Evolutionary conservation across 139 green algal genomes (phyloP), one percentile per base, ranked within the genome.

Genomic region (Chlamydomonas sp.): DNA sequence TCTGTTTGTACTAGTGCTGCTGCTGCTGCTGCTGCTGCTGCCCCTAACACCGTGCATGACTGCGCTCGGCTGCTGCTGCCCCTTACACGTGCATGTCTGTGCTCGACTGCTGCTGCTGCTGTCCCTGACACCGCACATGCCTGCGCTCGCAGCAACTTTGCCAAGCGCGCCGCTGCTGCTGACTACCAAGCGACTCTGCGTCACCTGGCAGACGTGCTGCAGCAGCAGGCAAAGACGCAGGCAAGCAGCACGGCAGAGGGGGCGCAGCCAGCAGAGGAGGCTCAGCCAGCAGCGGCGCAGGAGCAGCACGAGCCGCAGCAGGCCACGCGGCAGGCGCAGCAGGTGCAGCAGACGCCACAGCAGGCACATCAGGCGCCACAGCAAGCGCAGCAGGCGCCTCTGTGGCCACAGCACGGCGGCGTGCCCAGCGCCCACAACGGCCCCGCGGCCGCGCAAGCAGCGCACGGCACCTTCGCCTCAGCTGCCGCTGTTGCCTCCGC

Each of bases 141-240:
- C 43, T 16, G 13, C 13, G 2, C 34, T 24, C 36, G 49, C 75
- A 74, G 75, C 57, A 34, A 65, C 13, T 31, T 73, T 5, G 75
- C 35, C 4, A 47, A 65, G 13, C 64, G 70, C 5, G 68, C 58
- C 0, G 58, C 69, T 1, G 72, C 69, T 16, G 48, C 58, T 30
- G 71, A 71, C 30, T 69, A 68, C 10, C 50, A 78, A n/a, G 22
- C 6, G 36, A 76, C 79, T 1, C 24, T 72, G 16, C 58, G 65
- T n/a, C 20, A 77, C 58, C 69, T 66, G 20, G 49, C 66, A 5
- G 67, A 73, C 34, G 47, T 71, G 6, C 38, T 77, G 16, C 47
- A 75, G 43, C 67, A 72, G 31, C 60, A 71, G 2, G 65, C 72
- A 0, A 47, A 73, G 8, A 35, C n/a, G 0, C 62, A 62, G 28